Base-by-base conservation (phyloP, 2,329 filamentous ascomycete genomes). In the Penicillium capsulatum region DNA sequence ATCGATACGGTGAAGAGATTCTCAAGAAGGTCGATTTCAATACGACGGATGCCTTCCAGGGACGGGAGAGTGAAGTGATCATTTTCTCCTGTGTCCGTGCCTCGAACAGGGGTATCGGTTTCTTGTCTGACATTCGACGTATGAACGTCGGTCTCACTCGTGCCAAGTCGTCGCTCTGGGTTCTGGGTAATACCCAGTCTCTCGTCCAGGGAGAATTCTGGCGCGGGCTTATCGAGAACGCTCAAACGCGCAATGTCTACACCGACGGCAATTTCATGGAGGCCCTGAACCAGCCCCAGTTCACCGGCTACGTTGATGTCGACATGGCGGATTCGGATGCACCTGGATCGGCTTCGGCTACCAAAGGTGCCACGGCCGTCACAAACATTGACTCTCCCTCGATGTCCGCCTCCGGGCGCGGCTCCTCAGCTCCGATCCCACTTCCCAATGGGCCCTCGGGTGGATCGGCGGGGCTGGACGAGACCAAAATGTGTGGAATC, bases 121-220 rank as follows among this genome's bases (percentile, higher is more conserved):
- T 98, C 79, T 84, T 98, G 77, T 86, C 87, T 38, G 92, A 98
- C 63, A 95, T 98, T 59, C 82, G 92, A 43, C 91, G 92, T 75
- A 97, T 98, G 94, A 98, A 98, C 65, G 92, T 98, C 58, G 92
- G 92, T 70, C 74, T 98, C 44, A 98, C 92, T 15, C 84, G 92
- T 73, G 94, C 92, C 4, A 96, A 95, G 65, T 95, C 87, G 7
- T 96, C 91, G 22, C 76, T 98, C 7, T 98, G 91, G 86, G 91
- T 98, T 42, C 76, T 98, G 17, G 92, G 92, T 51, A 94, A 97
- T 65, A 92, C 92, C 0, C 77, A 84, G 41, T 88, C 90, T 22
- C 75, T 98, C 36, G 73, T 84, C 16, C 85, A 94, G 59, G 92
- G 92, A 44, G 80, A 92, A 58, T 96, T 88, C 66, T 98, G 94